Conservation (phyloP, 306 rosid species). For the Prunus dulcis region DNA sequence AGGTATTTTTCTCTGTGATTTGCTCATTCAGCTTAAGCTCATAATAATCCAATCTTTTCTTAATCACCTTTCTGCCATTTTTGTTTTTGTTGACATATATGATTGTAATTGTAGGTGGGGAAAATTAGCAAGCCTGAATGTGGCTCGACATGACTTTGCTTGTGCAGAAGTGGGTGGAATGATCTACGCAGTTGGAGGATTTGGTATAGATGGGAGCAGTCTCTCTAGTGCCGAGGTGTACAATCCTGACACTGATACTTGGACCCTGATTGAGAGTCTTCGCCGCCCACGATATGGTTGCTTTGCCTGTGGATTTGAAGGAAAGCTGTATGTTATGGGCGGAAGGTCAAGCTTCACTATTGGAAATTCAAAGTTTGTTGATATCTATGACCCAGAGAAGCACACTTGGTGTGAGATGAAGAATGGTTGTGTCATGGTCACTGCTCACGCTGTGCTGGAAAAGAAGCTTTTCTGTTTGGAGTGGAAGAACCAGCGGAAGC, state of each 20-base stretch:
- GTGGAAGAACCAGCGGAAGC: constrained; percentile 94
- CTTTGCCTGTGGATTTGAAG: constrained; percentile 85
- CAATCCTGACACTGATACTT: constrained; percentile 57
- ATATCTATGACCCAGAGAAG: constrained; percentile 65
- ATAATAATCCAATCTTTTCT: neutral
- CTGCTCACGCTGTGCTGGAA: constrained; percentile 78
- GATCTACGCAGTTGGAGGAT: constrained; percentile 91
- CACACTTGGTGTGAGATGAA: constrained; percentile 85
- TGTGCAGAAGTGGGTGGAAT: constrained; percentile 78
- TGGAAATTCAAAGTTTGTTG: constrained; percentile 87
- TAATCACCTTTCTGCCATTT: neutral
- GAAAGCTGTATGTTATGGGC: constrained; percentile 93
- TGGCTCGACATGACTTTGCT: constrained; percentile 81
- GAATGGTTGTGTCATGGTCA: constrained; percentile 97
- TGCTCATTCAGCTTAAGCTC: neutral
- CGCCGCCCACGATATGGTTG: constrained; percentile 98
- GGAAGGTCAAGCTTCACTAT: constrained; percentile 95
- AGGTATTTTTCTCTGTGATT: constrained; percentile 31
- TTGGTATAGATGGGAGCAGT: constrained; percentile 53
- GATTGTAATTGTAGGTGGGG: constrained; percentile 65
- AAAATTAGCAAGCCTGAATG: constrained; percentile 57
- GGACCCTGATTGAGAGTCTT: constrained; percentile 74
- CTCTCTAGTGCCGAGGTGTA: constrained; percentile 87
- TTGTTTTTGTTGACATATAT: neutral
- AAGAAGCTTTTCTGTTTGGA: constrained; percentile 88